Evolutionary conservation across 2,329 filamentous ascomycete species (phyloP), one percentile per base, ranked within the genome.

Genomic region (Colletotrichum gloeosporioides): DNA sequence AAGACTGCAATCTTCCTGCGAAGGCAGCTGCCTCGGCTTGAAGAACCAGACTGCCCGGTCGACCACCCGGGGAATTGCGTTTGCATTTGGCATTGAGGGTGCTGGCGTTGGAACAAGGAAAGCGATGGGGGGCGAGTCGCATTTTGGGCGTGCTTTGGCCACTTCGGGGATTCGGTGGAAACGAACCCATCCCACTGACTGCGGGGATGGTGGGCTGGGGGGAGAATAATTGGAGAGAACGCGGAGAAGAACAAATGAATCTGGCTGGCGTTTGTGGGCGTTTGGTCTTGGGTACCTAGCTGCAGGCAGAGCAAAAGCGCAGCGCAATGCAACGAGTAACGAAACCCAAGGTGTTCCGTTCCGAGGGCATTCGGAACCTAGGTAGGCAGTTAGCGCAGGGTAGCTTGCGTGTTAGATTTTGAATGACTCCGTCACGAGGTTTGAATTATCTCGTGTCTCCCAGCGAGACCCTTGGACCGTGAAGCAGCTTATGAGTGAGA

Each of bases 1-100:
- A 79, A 32, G 82, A 84, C 27, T 77, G 69, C 32, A 39, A 53
- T 27, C 69, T 78, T 31, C 76, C 76, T 13, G 77, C 69, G 25
- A 67, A 25, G 13, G 66, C 53, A 27, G 13, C 22, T 7, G 22
- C 53, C 6, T 32, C 53, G 29, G 18, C 36, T 10, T 71, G 61
- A 65, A 16, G 4, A 27, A 4, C 15, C 36, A 59, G 8, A n/a
- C 29, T 22, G 44, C n/a, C 44, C 10, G 44, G 15, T 34, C 32
- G 53, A 44, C 15, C 8, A 18, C 7, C 29, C 27, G n/a, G 57
- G 36, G 8, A 44, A 13, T 1, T 15, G 22, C 12, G 34, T 32
- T 16, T 44, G 10, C 22, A 39, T 27, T 53, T 49, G 39, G 44
- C 44, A 53, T 53, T 53, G n/a, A 22, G 39, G 10, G 31, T 29